Evolutionary conservation across 2,329 filamentous ascomycete genomes (phyloP).

Genomic region (Fusarium avenaceum): DNA sequence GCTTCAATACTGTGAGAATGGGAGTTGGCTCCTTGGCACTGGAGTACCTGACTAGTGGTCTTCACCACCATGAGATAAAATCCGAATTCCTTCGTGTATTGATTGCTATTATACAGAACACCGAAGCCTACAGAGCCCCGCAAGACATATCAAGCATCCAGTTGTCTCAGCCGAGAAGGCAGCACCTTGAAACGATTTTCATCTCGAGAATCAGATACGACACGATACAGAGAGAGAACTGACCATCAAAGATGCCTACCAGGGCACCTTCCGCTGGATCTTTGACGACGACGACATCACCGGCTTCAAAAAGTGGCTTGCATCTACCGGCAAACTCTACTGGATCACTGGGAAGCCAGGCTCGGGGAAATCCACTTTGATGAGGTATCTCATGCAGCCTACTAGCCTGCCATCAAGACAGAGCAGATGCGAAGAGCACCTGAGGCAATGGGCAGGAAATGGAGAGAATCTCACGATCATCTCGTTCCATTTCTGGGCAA

Average conservation of each 20-base stretch:
- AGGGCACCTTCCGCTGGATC: slow-evolving; percentile 28
- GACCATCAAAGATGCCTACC: slow-evolving; percentile 18
- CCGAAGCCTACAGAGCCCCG: too few species aligned
- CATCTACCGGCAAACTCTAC: slow-evolving; percentile 1
- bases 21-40: too few species aligned
- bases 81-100: too few species aligned
- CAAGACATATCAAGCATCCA: too few species aligned
- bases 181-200: background rate
- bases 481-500: slow-evolving; percentile 35
- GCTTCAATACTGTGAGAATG: too few species aligned
- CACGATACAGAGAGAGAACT: slow-evolving; percentile 24
- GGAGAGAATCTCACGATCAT: background rate
- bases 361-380: slow-evolving; percentile 15
- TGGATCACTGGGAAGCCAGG: slow-evolving; percentile 36
- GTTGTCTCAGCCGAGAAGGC: too few species aligned
- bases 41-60: too few species aligned
- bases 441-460: slow-evolving; percentile 4
- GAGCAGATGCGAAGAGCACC: background rate
- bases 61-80: too few species aligned
- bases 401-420: fast-evolving
- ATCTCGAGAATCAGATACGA: slow-evolving; percentile 17
- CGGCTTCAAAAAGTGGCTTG: slow-evolving; percentile 22
- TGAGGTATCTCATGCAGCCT: slow-evolving; percentile 21
- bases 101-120: too few species aligned
- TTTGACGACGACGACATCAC: background rate